A percentile compares a stretch with the other conserved stretches of the same genome.
phyloP scores from a whole-genome alignment of 768 basidiomycete genomes.

The Serendipita indica region DNA sequence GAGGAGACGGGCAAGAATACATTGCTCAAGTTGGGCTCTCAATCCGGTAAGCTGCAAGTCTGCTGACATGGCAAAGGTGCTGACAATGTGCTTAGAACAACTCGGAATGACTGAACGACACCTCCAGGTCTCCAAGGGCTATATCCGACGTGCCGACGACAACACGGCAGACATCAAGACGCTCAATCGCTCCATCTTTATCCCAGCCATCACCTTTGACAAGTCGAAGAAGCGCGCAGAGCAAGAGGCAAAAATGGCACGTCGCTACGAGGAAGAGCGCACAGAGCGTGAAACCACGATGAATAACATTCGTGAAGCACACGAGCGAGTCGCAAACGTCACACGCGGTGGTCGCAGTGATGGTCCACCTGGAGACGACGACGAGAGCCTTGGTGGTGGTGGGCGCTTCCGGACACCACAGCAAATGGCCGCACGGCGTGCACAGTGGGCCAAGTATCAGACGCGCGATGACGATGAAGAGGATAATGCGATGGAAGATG shows the following conservation, averaged over 20 bases:
- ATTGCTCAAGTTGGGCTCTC: constrained; percentile 66
- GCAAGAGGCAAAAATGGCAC: constrained; percentile 67
- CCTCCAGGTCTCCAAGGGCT: constrained; percentile 80
- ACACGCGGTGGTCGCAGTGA: constrained; percentile 37
- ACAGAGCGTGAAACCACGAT: constrained; percentile 71
- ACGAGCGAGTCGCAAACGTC: constrained; percentile 70
- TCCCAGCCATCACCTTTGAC: constrained; percentile 82
- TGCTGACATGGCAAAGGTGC: not conserved
- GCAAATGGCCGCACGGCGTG: constrained; percentile 42
- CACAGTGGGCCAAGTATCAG: constrained; percentile 70
- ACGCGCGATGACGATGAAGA: constrained; percentile 74
- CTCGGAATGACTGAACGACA: constrained; percentile 91
- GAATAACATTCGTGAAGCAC: constrained; percentile 72
- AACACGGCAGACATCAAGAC: constrained; percentile 86
- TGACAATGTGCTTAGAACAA: constrained; percentile 37
- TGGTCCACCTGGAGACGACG: constrained; percentile 24
- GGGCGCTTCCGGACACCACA: constrained; percentile 34
- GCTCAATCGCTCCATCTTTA: constrained; percentile 89
- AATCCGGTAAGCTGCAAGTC: constrained; percentile 55
- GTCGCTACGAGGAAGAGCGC: constrained; percentile 79
- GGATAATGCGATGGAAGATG: constrained; percentile 91
- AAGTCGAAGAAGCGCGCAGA: constrained; percentile 82
- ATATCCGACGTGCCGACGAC: constrained; percentile 79
- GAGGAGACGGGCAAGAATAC: constrained; percentile 91
- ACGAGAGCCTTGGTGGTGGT: constrained; percentile 26